Evolutionary conservation across 2,329 filamentous ascomycete species (phyloP).

Genomic region (Rhynchosporium secalis): DNA sequence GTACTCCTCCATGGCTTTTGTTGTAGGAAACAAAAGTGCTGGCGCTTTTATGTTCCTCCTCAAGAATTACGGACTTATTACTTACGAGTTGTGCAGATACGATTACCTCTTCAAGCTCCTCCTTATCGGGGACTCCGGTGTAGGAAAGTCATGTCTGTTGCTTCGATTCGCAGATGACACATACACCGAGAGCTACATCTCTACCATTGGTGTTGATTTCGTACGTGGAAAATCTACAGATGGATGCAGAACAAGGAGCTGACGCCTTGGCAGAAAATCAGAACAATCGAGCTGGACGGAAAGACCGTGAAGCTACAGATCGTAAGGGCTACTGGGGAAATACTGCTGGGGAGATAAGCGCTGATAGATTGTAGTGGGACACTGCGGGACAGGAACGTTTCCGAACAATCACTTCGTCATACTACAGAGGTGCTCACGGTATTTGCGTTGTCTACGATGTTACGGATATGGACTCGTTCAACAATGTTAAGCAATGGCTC

Average conservation of each 20-base stretch:
- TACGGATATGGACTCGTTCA: slow-evolving; percentile 99
- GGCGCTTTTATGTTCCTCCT: slow-evolving; percentile 12
- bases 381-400: slow-evolving; percentile 99
- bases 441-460: slow-evolving; percentile 99
- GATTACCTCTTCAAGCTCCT: slow-evolving; percentile 99
- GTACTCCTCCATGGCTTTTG: slow-evolving; percentile 24
- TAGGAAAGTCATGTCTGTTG: slow-evolving; percentile 98
- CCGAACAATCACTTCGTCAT: slow-evolving; percentile 98
- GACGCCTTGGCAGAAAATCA: slow-evolving; percentile 78
- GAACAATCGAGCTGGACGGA: slow-evolving; percentile 98
- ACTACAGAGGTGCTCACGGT: slow-evolving; percentile 98
- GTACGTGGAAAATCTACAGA: slow-evolving; percentile 53
- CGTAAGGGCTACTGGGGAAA: slow-evolving; percentile 57
- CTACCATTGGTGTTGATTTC: slow-evolving; percentile 98
- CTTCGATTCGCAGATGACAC: slow-evolving; percentile 98
- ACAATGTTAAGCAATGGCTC: slow-evolving; percentile 99
- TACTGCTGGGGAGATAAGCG: slow-evolving; percentile 11
- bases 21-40: slow-evolving; percentile 18
- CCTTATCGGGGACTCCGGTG: slow-evolving; percentile 99
- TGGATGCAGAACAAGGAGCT: slow-evolving; percentile 30
- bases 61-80: slow-evolving; percentile 20
- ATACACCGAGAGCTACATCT: slow-evolving; percentile 99
- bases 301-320: slow-evolving; percentile 99
- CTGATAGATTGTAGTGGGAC: slow-evolving; percentile 74
- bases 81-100: slow-evolving; percentile 67